Conservation (phyloP, 805 yeast species). For the Ogataea thermomethanolica region DNA sequence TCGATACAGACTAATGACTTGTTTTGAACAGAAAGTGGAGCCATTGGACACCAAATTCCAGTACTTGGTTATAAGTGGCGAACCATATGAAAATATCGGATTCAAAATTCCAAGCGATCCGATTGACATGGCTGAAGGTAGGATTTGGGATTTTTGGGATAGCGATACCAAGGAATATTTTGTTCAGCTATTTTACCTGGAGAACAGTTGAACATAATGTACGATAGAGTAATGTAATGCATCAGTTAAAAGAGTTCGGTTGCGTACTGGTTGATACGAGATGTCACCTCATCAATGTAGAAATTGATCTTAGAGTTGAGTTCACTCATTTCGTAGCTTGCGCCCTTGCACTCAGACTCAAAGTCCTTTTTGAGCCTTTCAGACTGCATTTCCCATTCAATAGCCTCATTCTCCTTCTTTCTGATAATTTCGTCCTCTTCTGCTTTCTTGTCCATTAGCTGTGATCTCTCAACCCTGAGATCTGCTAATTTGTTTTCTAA, state of each 20-base stretch:
- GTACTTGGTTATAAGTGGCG: slow-evolving; percentile 78
- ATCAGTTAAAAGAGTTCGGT: slow-evolving; percentile 5
- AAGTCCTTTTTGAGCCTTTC: slow-evolving; percentile 39
- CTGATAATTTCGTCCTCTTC: slow-evolving; percentile 43
- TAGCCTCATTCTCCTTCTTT: slow-evolving; percentile 18
- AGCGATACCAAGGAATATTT: slow-evolving; percentile 62
- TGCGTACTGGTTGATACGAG: slow-evolving; percentile 16
- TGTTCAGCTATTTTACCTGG: slow-evolving; percentile 60
- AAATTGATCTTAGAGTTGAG: slow-evolving; percentile 52
- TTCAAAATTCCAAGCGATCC: slow-evolving; percentile 67
- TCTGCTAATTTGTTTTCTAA: slow-evolving; percentile 41
- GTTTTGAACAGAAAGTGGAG: slow-evolving; percentile 60
- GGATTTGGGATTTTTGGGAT: slow-evolving; percentile 74
- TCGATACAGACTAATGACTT: slow-evolving; percentile 70
- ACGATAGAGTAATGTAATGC: background rate
- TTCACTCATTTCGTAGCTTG: slow-evolving; percentile 51
- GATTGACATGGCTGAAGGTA: slow-evolving; percentile 39
- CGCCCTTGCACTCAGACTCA: slow-evolving; percentile 49
- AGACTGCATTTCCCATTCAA: slow-evolving; percentile 32
- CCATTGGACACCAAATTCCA: slow-evolving; percentile 49
- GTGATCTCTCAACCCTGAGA: slow-evolving; percentile 44
- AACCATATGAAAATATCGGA: slow-evolving; percentile 82
- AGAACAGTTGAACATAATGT: slow-evolving; percentile 6
- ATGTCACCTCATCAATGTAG: slow-evolving; percentile 51
- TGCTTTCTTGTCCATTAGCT: slow-evolving; percentile 46